Conservation (phyloP, 306 rosid species). For the Prunus kanzakura region DNA sequence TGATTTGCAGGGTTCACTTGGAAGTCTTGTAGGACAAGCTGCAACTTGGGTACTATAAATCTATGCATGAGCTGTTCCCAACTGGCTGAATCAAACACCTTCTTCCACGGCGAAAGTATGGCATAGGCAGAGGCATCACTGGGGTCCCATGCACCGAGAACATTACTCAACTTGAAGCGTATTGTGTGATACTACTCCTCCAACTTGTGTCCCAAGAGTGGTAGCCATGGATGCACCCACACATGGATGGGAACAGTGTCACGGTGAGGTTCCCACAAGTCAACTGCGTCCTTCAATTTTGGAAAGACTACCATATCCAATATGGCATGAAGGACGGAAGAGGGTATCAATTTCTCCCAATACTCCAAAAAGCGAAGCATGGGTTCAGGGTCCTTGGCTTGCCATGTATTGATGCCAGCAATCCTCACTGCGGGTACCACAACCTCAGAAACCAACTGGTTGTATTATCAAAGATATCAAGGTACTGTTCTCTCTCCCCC, state of each 20-base stretch:
- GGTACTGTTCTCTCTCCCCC: constrained; percentile 18
- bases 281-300: constrained; percentile 71
- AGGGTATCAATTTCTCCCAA: constrained; percentile 80
- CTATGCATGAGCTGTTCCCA: constrained; percentile 91
- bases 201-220: constrained; percentile 69
- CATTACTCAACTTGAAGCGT: constrained; percentile 72
- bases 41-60: constrained; percentile 85
- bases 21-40: constrained; percentile 77
- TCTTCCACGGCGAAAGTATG: constrained; percentile 84
- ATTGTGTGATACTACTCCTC: constrained; percentile 71
- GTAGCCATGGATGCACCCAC: constrained; percentile 98
- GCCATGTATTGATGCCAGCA: constrained; percentile 85
- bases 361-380: constrained; percentile 75
- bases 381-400: constrained; percentile 88
- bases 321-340: constrained; percentile 54
- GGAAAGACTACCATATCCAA: constrained; percentile 76
- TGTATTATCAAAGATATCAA: constrained; percentile 3
- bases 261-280: constrained; percentile 85
- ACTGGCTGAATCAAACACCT: constrained; percentile 72
- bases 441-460: constrained; percentile 75
- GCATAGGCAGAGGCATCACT: constrained; percentile 82
- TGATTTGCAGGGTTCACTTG: constrained; percentile 82
- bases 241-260: constrained; percentile 88
- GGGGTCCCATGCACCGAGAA: constrained; percentile 95
- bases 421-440: constrained; percentile 84